A percentile compares a stretch with the other conserved stretches of the same genome.
phyloP scores from a whole-genome alignment of 306 rosid species.

The Prunus campanulata region DNA sequence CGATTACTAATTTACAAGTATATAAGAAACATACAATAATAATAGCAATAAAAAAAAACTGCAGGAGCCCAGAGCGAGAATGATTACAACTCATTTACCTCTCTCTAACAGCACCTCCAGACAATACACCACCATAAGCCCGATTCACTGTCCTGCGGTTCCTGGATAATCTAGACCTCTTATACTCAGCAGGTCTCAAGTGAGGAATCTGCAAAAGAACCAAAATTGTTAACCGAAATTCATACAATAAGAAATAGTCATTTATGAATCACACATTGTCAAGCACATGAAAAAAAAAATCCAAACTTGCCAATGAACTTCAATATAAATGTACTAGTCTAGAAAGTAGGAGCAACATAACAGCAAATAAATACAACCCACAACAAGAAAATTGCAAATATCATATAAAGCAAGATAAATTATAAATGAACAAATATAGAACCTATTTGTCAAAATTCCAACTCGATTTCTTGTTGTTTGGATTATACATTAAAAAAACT shows the following conservation, averaged over 20 bases:
- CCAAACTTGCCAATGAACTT: neutral
- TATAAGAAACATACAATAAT: too few species aligned
- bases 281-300: too few species aligned
- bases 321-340: neutral
- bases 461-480: neutral
- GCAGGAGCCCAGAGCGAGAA: too few species aligned
- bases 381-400: neutral
- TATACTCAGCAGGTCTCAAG: constrained; percentile 84
- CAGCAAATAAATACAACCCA: too few species aligned
- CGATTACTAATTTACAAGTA: neutral
- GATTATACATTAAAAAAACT: too few species aligned
- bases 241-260: neutral
- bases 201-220: constrained; percentile 65
- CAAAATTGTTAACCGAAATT: neutral
- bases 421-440: neutral
- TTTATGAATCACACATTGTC: neutral
- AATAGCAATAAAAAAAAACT: neutral
- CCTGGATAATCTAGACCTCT: constrained; percentile 73
- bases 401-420: neutral
- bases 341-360: neutral
- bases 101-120: constrained; percentile 83
- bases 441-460: neutral
- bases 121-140: constrained; percentile 78
- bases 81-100: constrained; percentile 38
- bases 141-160: constrained; percentile 83